Conservation (phyloP, 768 basidiomycete species). For the Psilocybe subaeruginosa region DNA sequence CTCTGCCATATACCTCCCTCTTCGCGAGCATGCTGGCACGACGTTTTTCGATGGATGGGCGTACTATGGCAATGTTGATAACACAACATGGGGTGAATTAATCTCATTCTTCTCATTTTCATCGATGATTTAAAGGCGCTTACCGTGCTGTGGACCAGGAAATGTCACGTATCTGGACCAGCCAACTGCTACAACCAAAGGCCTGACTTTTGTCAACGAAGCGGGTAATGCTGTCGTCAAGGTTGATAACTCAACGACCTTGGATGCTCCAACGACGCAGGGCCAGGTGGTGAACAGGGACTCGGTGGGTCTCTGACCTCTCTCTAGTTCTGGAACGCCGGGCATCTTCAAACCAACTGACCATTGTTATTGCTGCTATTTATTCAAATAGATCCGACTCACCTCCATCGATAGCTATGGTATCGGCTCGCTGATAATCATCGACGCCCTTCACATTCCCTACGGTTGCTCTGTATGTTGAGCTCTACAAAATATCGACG, state of each 20-base stretch:
- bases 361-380: background rate
- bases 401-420: conserved; percentile 44
- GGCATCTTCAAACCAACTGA: background rate
- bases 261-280: conserved; percentile 29
- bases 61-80: conserved; percentile 53
- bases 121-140: background rate
- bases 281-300: conserved; percentile 31
- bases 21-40: conserved; percentile 47
- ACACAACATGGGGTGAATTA: conserved; percentile 44
- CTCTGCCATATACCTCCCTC: conserved; percentile 33
- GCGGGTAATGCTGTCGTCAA: conserved; percentile 70
- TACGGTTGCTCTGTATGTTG: conserved; percentile 53
- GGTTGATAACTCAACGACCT: conserved; percentile 70
- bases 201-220: conserved; percentile 61
- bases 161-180: conserved; percentile 63
- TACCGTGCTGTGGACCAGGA: conserved; percentile 36
- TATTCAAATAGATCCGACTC: conserved; percentile 41
- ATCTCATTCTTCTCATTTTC: background rate
- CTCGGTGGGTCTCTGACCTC: conserved; percentile 45
- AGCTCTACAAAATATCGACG: background rate
- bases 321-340: background rate
- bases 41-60: conserved; percentile 60
- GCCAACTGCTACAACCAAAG: conserved; percentile 45
- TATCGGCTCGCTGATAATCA: conserved; percentile 46
- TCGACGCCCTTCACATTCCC: conserved; percentile 50